phyloP scores from a whole-genome alignment of 164 flowering plant genomes.

The Sextonia rubra region DNA sequence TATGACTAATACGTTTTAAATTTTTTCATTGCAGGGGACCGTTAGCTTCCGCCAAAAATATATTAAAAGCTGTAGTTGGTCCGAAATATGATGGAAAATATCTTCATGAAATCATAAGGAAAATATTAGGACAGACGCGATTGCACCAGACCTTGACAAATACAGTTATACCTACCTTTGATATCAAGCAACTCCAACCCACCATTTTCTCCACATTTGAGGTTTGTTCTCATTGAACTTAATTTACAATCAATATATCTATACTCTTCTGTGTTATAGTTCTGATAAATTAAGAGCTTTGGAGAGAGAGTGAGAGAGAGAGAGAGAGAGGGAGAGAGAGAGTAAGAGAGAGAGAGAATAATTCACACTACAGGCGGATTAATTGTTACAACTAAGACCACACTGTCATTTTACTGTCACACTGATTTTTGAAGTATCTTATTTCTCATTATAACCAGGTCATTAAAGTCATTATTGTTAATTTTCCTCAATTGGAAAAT shows the following conservation, averaged over 20 bases:
- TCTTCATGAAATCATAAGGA: conserved; percentile 17
- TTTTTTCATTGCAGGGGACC: background rate
- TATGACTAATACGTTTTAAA: background rate
- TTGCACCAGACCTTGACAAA: conserved; percentile 37
- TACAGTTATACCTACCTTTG: conserved; percentile 45
- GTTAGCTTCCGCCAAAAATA: background rate
- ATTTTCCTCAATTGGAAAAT: too few species aligned
- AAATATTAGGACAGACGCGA: conserved; percentile 19
- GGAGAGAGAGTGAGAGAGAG: background rate
- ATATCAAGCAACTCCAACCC: conserved; percentile 41
- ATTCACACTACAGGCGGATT: background rate
- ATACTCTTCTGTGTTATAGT: background rate
- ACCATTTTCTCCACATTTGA: conserved; percentile 32
- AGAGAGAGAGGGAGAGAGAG: background rate
- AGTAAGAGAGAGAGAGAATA: background rate
- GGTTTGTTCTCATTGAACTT: conserved; percentile 14
- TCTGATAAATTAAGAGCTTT: background rate
- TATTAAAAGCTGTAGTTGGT: conserved; percentile 14
- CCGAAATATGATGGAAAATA: conserved; percentile 46
- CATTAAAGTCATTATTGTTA: too few species aligned
- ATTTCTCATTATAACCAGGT: background rate
- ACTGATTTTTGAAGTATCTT: too few species aligned
- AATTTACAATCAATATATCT: background rate
- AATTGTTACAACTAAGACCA: background rate
- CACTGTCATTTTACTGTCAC: too few species aligned